phyloP scores from a whole-genome alignment of 2,329 filamentous ascomycete genomes.

The Aspergillus hiratsukae region DNA sequence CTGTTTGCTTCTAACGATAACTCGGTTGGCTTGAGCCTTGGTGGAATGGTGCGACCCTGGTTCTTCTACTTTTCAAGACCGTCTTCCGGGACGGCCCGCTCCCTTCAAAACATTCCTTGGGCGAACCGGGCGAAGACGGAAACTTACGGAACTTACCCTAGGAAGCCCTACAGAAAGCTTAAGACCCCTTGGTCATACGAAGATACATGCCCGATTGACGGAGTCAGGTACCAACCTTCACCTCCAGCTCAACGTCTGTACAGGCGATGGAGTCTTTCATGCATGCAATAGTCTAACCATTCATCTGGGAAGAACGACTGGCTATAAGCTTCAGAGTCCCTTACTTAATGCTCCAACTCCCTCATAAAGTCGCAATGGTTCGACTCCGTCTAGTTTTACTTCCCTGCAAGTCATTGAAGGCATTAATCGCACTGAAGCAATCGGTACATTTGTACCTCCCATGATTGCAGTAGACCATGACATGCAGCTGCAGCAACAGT shows the following conservation, averaged over 20 bases:
- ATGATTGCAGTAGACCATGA: not conserved
- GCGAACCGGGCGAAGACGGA: not conserved
- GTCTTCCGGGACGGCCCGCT: not conserved
- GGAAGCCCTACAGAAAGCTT: too few species aligned
- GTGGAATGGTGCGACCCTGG: not conserved
- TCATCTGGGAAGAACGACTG: not conserved
- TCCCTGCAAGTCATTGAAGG: not conserved
- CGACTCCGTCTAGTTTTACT: not conserved
- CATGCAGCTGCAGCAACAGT: not conserved
- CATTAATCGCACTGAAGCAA: not conserved
- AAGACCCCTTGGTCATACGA: not conserved
- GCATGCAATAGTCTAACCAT: not conserved
- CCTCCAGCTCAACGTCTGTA: not conserved
- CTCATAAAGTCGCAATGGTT: not conserved
- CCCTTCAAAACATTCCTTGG: not conserved
- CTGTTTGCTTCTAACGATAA: slow-evolving; percentile 5
- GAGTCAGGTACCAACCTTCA: not conserved
- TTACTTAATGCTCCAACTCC: not conserved
- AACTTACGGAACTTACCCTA: not conserved
- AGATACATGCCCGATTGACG: not conserved
- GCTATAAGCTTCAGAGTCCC: not conserved
- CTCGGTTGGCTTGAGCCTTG: not conserved
- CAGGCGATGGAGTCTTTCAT: not conserved
- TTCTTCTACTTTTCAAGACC: not conserved
- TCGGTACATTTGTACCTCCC: not conserved